phyloP scores from a whole-genome alignment of 1,139 yeast genomes.

The Geotrichum macrosporum region DNA sequence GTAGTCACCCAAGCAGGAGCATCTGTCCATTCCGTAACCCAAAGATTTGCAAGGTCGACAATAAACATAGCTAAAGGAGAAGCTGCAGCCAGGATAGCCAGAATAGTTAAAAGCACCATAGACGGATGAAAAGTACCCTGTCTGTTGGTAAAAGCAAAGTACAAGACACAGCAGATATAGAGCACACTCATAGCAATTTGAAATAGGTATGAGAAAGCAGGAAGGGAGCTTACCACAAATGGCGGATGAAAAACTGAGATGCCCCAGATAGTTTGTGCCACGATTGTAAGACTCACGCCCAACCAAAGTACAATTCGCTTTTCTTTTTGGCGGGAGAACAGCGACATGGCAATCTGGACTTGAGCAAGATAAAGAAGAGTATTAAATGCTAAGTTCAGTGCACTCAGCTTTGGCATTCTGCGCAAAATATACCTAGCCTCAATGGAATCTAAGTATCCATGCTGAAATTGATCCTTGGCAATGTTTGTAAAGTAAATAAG shows the following conservation, averaged over 20 bases:
- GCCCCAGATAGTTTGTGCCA: conserved; percentile 68
- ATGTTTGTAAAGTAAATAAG: conserved; percentile 49
- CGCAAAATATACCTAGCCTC: conserved; percentile 48
- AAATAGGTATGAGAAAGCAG: conserved; percentile 74
- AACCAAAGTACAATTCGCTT: conserved; percentile 59
- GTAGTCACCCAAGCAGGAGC: conserved; percentile 66
- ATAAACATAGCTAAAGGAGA: conserved; percentile 65
- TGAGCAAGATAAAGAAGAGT: conserved; percentile 64
- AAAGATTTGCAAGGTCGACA: conserved; percentile 69
- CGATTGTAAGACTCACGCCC: conserved; percentile 55
- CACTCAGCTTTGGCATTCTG: conserved; percentile 42
- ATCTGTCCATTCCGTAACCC: conserved; percentile 70
- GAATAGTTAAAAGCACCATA: conserved; percentile 49
- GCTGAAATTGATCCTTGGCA: conserved; percentile 46
- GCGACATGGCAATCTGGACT: conserved; percentile 68
- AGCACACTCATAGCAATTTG: conserved; percentile 70
- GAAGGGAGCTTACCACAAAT: conserved; percentile 54
- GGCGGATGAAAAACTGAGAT: conserved; percentile 50
- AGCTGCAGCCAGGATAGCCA: conserved; percentile 53
- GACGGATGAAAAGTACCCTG: conserved; percentile 46
- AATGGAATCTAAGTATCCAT: conserved; percentile 53
- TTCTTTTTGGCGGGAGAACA: conserved; percentile 67
- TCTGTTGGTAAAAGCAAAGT: conserved; percentile 54
- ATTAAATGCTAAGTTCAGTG: conserved; percentile 58
- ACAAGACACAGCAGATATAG: conserved; percentile 63